Evolutionary conservation across 306 rosid species (phyloP), one percentile per base, ranked within the genome.

Genomic region (Dryas drummondii): DNA sequence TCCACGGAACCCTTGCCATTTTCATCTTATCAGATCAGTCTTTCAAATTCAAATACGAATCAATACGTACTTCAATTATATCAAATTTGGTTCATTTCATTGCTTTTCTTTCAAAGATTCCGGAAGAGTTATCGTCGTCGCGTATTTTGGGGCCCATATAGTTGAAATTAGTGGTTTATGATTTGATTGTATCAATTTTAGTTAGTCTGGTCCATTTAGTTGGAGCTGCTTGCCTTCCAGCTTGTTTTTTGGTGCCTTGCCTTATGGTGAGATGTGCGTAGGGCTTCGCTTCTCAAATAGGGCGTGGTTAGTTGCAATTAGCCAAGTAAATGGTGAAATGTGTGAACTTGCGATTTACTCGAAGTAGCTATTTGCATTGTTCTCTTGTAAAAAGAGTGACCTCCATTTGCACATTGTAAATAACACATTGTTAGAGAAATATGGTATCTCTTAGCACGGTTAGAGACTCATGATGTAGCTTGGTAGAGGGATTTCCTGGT

Each of bases 1-100:
- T 79, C 74, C 68, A 49, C 75, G 9, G 67, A 81, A 73, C 81
- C 27, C 70, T 46, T 46, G 55, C 47, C 68, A 16, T 67, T 75
- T 56, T 22, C 10, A 80, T 81, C 4, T 27, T 72, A 4, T 76
- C 45, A 45, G 83, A 86, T 91, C 84, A 81, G 65, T 73, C 52
- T 19, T 55, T 52, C 55, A 8, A 56, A 67, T 61, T 46, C 64
- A n/a, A 13, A 5, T 16, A 0, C 19, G 17, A 12, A 41, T 60
- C 1, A 1, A 5, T 55, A 5, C 48, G 51, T 55, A 51, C 27
- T 71, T 51, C 14, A 50, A 75, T 70, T 79, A 16, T 54, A 6
- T 47, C 32, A 4, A 81, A 16, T 76, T 76, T 27, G 70, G 70
- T 40, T 70, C 3, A 44, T 26, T 45, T 13, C 0, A 9, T 3